Evolutionary conservation across 495 filamentous ascomycete species (phyloP).

Genomic region (Penicillium maclennaniae): DNA sequence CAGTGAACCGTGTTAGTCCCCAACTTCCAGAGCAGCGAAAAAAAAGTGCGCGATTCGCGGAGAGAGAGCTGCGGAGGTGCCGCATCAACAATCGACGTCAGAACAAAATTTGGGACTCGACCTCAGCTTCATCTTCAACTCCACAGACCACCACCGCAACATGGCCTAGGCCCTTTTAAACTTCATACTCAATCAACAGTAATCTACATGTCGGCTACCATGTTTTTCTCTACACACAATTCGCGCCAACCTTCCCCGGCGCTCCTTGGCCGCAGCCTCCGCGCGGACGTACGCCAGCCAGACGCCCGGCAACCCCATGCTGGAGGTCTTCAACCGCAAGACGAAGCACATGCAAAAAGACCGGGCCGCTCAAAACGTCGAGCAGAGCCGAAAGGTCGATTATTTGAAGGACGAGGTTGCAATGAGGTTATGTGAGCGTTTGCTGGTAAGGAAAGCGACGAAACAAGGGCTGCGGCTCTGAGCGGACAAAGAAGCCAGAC

Average conservation of each 20-base stretch:
- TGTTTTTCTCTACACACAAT: slow-evolving; percentile 29
- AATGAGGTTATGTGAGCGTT: slow-evolving; percentile 74
- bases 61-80: slow-evolving; percentile 27
- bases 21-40: slow-evolving; percentile 13
- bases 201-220: slow-evolving; percentile 5
- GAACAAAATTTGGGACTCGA: slow-evolving; percentile 22
- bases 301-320: slow-evolving; percentile 65
- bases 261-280: slow-evolving; percentile 11
- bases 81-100: slow-evolving; percentile 35
- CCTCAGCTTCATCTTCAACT: slow-evolving; percentile 8
- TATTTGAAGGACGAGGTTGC: slow-evolving; percentile 94
- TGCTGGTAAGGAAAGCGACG: slow-evolving; percentile 56
- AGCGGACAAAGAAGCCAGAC: not conserved
- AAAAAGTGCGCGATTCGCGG: slow-evolving; percentile 14
- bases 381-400: slow-evolving; percentile 73
- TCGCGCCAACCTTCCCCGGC: slow-evolving; percentile 20
- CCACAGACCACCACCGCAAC: slow-evolving; percentile 5
- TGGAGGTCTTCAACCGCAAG: slow-evolving; percentile 87
- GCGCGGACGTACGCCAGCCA: slow-evolving; percentile 68
- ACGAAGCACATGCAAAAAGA: slow-evolving; percentile 89
- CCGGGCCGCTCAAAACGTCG: slow-evolving; percentile 67
- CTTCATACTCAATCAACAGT: not conserved
- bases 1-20: not conserved
- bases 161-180: slow-evolving; percentile 5
- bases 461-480: not conserved